Evolutionary conservation across 192 early-diverging fungal genomes (phyloP), one percentile per base, ranked within the genome.

Genomic region (Thamnidium elegans): DNA sequence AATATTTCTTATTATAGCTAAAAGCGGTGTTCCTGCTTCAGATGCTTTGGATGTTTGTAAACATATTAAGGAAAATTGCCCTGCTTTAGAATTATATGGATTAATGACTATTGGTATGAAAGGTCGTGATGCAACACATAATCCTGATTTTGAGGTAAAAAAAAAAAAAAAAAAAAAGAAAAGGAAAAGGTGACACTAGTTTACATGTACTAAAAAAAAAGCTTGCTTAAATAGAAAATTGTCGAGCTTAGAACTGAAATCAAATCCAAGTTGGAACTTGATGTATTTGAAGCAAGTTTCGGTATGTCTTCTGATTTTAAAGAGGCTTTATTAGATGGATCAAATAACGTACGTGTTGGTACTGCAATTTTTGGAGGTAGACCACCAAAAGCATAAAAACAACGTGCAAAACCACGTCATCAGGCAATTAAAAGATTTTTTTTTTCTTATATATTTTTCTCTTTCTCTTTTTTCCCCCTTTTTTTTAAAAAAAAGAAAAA

Each of bases 221-320:
- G 26, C 26, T 26, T 26, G 26, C 3, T 26, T 62, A 4, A 58
- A 4, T 71, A 79, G 73, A 58, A 62, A 4, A 60, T 82, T 52
- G 71, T 65, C 14, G 69, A 82, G 19, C 83, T 78, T 50, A 74
- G 67, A 44, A n/a, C 48, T 4, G 62, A 58, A 11, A 62, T 78
- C 14, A 69, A 80, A 60, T 48, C 66, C 34, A 50, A 55, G 11
- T 62, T 74, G 15, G 56, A 62, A 4, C 79, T 78, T 13, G 26
- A 59, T 15, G 65, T 68, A 8, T 70, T 97, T 45, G 91, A 92
- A 74, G 76, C 96, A 54, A 93, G 91, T 72, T 96, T 97, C 95
- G 97, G 97, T 42, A 99, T 99, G 97, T 97, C 95, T 21, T 89
- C 86, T 68, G 96, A 99, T 75, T 98, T 88, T 84, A 83, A 86